Evolutionary conservation across 331 rosid genomes (phyloP), one percentile per base, ranked within the genome.

Genomic region (Malus hybrid): DNA sequence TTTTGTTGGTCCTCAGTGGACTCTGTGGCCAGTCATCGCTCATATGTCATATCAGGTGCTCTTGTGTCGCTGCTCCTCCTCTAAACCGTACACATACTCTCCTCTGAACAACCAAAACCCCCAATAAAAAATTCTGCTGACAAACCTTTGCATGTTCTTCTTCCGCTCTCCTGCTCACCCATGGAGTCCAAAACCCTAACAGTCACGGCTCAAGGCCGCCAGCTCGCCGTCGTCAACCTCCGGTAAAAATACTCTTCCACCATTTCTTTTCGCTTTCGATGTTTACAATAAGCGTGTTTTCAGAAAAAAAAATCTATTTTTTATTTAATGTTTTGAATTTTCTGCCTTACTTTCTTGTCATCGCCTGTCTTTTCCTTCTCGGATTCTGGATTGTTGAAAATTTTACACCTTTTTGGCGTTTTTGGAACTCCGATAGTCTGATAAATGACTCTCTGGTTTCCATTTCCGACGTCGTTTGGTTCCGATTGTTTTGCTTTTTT

Each of bases 111-210:
- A 74, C 22, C 72, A 3, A 54, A 68, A 82, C 50, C 83, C 87
- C 86, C 27, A 6, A 16, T 16, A 7, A 16, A 4, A 29, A 52
- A 31, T 28, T 57, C 80, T 36, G 12, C 60, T 57, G 64, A 24
- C 46, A 65, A 12, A n/a, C 65, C 76, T 82, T 18, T 18, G 1
- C 78, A 93, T 90, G 96, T 81, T 82, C 80, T 72, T 90, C 96
- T 81, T 82, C 80, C 74, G 36, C 42, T 80, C 71, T 79, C 76
- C 70, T 81, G 70, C 78, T 84, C 83, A 44, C 34, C 65, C 69
- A 88, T 93, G 88, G 79, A 88, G 81, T 74, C 75, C 62, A 72
- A 44, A 84, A 80, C 93, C 91, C 89, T 87, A 91, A 71, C 77
- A 48, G 73, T 79, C 88, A 54, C 72, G 66, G 60, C 85, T 72